A percentile compares a stretch with the other conserved stretches of the same genome.
Evolutionary conservation across 139 green algal species (phyloP).

Genomic region (Chloropicon primus): DNA sequence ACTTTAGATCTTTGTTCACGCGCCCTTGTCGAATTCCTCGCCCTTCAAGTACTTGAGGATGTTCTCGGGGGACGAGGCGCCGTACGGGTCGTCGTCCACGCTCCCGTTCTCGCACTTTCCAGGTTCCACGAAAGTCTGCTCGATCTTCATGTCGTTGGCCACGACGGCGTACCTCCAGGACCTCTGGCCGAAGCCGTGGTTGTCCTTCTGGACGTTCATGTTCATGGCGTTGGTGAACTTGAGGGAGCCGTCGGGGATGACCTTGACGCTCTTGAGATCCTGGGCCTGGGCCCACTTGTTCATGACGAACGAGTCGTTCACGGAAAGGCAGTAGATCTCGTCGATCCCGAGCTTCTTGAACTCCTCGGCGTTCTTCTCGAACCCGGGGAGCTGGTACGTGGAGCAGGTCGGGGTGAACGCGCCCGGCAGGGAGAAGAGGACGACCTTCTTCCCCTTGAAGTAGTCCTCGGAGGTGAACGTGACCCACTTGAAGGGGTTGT

Average conservation of each 20-base stretch:
- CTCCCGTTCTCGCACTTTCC: not conserved
- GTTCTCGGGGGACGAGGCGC: not conserved
- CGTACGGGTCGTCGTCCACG: not conserved
- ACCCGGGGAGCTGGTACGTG: conserved; percentile 6
- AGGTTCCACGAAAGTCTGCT: conserved; percentile 4
- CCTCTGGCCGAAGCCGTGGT: conserved; percentile 4
- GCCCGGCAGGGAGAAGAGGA: conserved; percentile 12
- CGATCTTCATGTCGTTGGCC: conserved; percentile 8
- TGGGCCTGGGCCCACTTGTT: conserved; percentile 4
- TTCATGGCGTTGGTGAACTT: conserved; percentile 6
- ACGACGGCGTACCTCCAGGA: conserved; percentile 10
- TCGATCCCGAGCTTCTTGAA: conserved; percentile 7
- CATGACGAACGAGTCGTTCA: conserved; percentile 14
- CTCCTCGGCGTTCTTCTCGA: conserved; percentile 5
- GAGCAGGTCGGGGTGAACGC: conserved; percentile 12
- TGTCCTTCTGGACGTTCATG: conserved; percentile 2
- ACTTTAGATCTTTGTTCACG: too few relatives aligned
- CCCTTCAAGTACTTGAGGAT: not conserved
- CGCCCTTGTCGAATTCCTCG: not conserved
- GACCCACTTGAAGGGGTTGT: conserved; percentile 7
- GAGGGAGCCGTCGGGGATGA: conserved; percentile 2
- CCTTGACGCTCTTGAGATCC: conserved; percentile 6
- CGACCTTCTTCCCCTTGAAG: conserved; percentile 4
- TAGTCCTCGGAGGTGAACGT: not conserved
- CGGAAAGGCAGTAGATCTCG: conserved; percentile 10